Evolutionary conservation across 2,329 filamentous ascomycete genomes (phyloP), one percentile per base, ranked within the genome.

Genomic region (Exophiala phaeomuriformis): DNA sequence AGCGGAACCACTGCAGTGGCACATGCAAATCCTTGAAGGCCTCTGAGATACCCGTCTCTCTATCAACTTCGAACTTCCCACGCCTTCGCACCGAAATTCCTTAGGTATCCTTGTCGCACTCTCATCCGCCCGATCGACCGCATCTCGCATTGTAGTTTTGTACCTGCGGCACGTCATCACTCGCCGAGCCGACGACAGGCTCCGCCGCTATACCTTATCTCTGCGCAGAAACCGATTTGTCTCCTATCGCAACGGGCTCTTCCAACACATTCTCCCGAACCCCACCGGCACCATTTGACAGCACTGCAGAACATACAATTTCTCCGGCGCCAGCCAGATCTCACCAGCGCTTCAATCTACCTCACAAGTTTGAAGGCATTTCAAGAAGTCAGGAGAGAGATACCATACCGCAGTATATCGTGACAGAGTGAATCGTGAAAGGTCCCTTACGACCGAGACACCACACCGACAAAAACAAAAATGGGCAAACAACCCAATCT

Each of bases 401-500:
- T 8, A 42, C 19, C 42, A 41, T 19, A 36, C 32, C 12, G 19
- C 28, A 30, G 28, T 33, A 35, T 33, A 19, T 19, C 19, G 19
- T 19, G 19, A 19, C 19, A 19, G 19, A 19, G 19, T 19, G 19
- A 19, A 19, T 19, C 19, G 19, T 19, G 19, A 19, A 19, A 19
- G 19, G 19, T 19, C 19, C 19, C 19, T 19, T 19, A 19, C 19
- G 19, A 19, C 19, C 19, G 19, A 19, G 19, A 19, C 19, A 19
- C 19, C 19, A 19, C 29, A 29, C 8, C 5, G 28, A 8, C 37
- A 48, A 30, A 35, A 31, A 31, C 8, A 30, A 61, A 42, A 28
- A 75, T 75, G 73, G 63, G 65, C 46, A 65, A 69, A 55, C 64
- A 69, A 57, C 71, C 80, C 62, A 81, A 78, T 63, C 85, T 98